Evolutionary conservation across 176 grass and related monocot genomes (phyloP).

Genomic region (Themeda triandra): DNA sequence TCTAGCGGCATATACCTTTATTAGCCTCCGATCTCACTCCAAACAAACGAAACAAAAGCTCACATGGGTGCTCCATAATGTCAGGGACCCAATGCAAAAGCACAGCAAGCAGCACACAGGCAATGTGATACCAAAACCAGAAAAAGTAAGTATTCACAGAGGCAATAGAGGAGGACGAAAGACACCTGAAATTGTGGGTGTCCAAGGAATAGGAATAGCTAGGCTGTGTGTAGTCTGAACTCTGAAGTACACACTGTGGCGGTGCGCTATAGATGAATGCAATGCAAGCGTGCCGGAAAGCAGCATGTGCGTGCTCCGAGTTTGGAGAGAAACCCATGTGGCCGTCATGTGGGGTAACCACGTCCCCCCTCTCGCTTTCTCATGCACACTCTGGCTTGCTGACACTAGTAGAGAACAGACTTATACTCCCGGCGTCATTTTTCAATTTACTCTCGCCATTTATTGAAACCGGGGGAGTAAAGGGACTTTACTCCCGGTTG

Average conservation of each 20-base stretch:
- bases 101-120: too few species aligned
- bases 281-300: background rate
- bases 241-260: background rate
- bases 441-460: too few species aligned
- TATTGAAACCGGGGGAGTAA: too few species aligned
- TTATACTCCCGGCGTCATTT: too few species aligned
- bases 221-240: too few species aligned
- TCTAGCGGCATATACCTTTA: too few species aligned
- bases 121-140: background rate
- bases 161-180: background rate
- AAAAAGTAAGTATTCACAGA: background rate
- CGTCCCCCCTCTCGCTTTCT: background rate
- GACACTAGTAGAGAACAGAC: too few species aligned
- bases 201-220: background rate
- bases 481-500: too few species aligned
- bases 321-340: slow-evolving; percentile 42
- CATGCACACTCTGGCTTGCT: background rate
- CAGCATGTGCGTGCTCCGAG: slow-evolving; percentile 23
- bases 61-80: too few species aligned
- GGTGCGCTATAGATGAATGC: background rate
- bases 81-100: too few species aligned
- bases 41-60: too few species aligned
- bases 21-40: too few species aligned
- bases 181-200: background rate
- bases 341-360: slow-evolving; percentile 32